These are phyloP conservation scores for Suhomyces anneliseae DNA, from an alignment of 1,139 yeast genomes.

Conservation along the genomic window DNA sequence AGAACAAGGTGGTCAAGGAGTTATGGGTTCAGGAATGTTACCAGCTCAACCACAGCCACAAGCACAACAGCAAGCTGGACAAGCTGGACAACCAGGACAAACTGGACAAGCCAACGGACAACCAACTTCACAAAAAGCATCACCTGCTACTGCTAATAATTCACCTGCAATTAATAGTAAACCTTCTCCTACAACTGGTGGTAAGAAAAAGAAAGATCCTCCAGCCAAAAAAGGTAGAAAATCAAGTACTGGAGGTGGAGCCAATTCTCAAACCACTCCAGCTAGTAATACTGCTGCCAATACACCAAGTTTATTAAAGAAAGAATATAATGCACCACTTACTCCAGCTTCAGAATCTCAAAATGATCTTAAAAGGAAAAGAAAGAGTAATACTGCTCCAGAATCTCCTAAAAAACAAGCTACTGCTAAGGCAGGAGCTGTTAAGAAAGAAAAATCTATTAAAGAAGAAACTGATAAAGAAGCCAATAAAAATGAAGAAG, in stretches of 20 bases:
- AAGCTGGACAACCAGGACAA: conserved; percentile 15
- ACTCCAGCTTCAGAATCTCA: conserved; percentile 46
- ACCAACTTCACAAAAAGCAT: conserved; percentile 19
- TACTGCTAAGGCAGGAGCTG: conserved; percentile 16
- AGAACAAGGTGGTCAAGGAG: conserved; percentile 9
- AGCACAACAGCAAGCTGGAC: conserved; percentile 16
- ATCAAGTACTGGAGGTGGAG: conserved; percentile 24
- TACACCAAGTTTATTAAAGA: conserved; percentile 30
- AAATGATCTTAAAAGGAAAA: conserved; percentile 27
- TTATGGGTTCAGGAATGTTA: conserved; percentile 23
- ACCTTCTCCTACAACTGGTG: conserved; percentile 33
- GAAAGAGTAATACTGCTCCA: conserved; percentile 22
- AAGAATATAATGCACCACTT: conserved; percentile 43
- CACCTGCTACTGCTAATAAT: conserved; percentile 28
- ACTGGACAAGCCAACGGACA: not conserved
- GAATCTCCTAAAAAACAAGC: conserved; percentile 40
- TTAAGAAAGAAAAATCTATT: conserved; percentile 17
- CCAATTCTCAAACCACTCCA: conserved; percentile 17
- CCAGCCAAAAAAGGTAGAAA: conserved; percentile 37
- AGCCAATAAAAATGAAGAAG: conserved; percentile 16
- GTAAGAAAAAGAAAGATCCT: conserved; percentile 28
- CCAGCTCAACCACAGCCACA: conserved; percentile 21
- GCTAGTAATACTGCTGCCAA: conserved; percentile 15
- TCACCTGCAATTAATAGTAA: conserved; percentile 38
- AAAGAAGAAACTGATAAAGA: conserved; percentile 23